Evolutionary conservation across 495 filamentous ascomycete species (phyloP).

Genomic region (Podospora fimiseda): DNA sequence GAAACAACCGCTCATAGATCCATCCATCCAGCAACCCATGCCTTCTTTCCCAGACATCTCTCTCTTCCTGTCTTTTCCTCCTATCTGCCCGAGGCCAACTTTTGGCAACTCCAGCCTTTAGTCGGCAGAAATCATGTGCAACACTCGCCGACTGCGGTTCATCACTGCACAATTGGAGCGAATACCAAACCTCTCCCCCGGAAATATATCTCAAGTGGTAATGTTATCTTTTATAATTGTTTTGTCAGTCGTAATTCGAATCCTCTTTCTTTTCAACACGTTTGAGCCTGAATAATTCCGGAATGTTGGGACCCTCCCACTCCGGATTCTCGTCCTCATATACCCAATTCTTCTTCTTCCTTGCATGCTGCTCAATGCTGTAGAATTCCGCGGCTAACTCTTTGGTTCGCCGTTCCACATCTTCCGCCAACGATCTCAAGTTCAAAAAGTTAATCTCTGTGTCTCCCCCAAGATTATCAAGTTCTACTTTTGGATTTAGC

Average conservation of each 20-base stretch:
- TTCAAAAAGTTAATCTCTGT: background rate
- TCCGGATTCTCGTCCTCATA: background rate
- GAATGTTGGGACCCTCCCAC: background rate
- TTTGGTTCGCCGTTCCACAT: background rate
- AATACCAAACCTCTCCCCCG: background rate
- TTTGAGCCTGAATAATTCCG: background rate
- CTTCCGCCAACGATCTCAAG: background rate
- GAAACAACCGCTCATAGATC: conserved; percentile 9
- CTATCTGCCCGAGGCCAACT: background rate
- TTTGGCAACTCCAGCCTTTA: background rate
- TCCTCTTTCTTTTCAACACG: background rate
- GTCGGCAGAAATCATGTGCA: background rate
- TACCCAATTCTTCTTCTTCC: background rate
- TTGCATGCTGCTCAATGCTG: too few relatives aligned
- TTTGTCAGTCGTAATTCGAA: too few relatives aligned
- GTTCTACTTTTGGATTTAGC: background rate
- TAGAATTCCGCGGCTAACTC: too few relatives aligned
- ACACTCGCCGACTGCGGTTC: background rate
- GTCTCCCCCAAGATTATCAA: background rate
- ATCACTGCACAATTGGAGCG: background rate
- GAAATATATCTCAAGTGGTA: background rate
- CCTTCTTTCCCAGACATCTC: background rate
- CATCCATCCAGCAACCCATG: background rate
- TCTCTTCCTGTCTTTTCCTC: background rate
- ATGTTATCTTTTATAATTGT: too few relatives aligned